These are phyloP conservation scores for Pestalotiopsis sp. DNA, from an alignment of 2,329 filamentous ascomycete species.

Conservation along the genomic window DNA sequence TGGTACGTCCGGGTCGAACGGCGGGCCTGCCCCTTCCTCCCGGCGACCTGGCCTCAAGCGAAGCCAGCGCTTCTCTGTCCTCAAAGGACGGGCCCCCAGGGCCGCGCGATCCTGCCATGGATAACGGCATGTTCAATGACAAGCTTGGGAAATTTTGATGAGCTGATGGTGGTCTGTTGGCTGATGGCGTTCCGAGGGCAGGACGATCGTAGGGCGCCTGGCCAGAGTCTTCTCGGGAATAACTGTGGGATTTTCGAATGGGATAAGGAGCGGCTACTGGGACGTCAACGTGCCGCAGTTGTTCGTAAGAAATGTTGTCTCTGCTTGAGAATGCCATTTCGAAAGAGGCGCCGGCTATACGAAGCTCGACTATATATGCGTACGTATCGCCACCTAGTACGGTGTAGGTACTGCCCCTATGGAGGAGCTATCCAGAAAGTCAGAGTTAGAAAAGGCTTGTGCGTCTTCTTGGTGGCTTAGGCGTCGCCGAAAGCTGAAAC, in stretches of 20 bases:
- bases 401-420: not conserved
- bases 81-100: not conserved
- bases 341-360: not conserved
- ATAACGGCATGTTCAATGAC: too few relatives aligned
- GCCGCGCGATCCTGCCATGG: not conserved
- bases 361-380: not conserved
- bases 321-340: not conserved
- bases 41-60: conserved; percentile 2
- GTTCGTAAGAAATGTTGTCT: conserved; percentile 4
- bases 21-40: not conserved
- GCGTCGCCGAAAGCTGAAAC: conserved; percentile 7
- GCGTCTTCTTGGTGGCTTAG: not conserved
- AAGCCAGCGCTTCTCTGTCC: not conserved
- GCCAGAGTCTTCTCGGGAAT: not conserved
- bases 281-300: conserved; percentile 1
- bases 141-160: not conserved
- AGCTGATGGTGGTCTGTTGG: not conserved
- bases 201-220: conserved; percentile 1
- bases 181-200: not conserved
- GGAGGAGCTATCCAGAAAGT: conserved; percentile 1
- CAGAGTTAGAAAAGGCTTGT: conserved; percentile 1
- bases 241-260: not conserved
- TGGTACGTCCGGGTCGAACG: not conserved
- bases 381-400: not conserved
- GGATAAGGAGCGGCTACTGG: not conserved